Evolutionary conservation across 2,329 filamentous ascomycete species (phyloP), one percentile per base, ranked within the genome.

Genomic region (Talaromyces islandicus): DNA sequence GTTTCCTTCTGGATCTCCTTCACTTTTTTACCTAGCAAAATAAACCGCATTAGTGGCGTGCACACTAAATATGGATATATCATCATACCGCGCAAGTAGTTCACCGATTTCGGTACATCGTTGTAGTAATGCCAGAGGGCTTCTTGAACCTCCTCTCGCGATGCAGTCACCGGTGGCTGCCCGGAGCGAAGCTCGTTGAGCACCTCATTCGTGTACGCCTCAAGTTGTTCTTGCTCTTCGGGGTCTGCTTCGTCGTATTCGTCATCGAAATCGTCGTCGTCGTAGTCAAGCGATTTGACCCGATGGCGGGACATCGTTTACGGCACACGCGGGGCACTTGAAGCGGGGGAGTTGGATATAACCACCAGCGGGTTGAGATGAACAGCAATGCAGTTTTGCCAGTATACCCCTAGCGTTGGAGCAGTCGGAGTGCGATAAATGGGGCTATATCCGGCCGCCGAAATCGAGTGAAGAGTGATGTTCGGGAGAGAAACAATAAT

Each of bases 41-140:
- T 25, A 7, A 29, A 63, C 74, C 66, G 87, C 25, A 21, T 27
- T 17, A 43, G 38, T 17, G 2, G 14, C 17, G 24, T 27, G 19
- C n/a, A 41, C 3, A 27, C 48, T 1, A 24, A 52, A 17, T 35
- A 6, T 2, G 3, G 11, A 7, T 7, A 27, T 43, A 48, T 25
- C 4, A 29, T 10, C 48, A 24, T 58, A 81, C 87, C 89, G 64
- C 86, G 84, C 60, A 99, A 76, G 70, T 95, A 97, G 60, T 84
- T 81, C 41, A 95, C 88, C 0, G 91, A 86, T 75, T 96, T 96
- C 60, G 87, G 88, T 30, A 96, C 81, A 68, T 99, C 92, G 72
- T 92, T 97, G 73, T 93, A 97, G 75, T 97, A 97, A 75, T 99
- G 86, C 91, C 92, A 97, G 17, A 99, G 76, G 0, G 92, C 85